Base-by-base conservation (phyloP, 345 rosid species). In the Sisymbrium altissimum region DNA sequence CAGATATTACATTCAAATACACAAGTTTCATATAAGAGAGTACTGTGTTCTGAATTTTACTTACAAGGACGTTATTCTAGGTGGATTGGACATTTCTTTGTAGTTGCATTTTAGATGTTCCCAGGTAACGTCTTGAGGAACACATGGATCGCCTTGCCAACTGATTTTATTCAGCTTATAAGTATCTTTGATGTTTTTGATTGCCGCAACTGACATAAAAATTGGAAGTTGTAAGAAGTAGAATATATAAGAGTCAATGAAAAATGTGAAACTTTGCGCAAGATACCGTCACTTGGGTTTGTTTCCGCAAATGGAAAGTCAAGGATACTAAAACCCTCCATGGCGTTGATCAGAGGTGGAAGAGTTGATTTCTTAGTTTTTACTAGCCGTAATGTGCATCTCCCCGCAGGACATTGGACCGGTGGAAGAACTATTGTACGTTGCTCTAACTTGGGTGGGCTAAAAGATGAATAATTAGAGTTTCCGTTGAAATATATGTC, bases 341-440 rank as follows among this genome's bases (percentile, higher is more conserved):
- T 0, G 21, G 79, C 79, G 2, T 75, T 75, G 8, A 75, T 67
- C 7, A 75, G 39, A 49, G 79, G 73, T 11, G 79, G 73, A 49
- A 67, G 79, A 15, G 64, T 75, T 11, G 73, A 75, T 0, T 48
- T 67, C 0, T 61, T 48, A 60, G 79, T 60, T 75, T 27, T 59
- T 13, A 59, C 55, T 0, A 75, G 46, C 15, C 52, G n/a, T 40
- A 75, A 30, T 29, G 0, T 3, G 46, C 79, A 75, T 39, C 68
- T 61, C 17, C 5, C 48, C 0, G 55, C 14, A 63, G n/a, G n/a
- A 68, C 73, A 75, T 59, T 59, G 25, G 17, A 49, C 4, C 6
- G 78, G 32, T 45, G 1, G 1, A 1, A 25, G 29, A 3, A 25
- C 29, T 3, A 25, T 0, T 11, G 71, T 72, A 30, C 0, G 0